Evolutionary conservation across 2,329 filamentous ascomycete genomes (phyloP).

Genomic region (Sporothrix dimorphospora): DNA sequence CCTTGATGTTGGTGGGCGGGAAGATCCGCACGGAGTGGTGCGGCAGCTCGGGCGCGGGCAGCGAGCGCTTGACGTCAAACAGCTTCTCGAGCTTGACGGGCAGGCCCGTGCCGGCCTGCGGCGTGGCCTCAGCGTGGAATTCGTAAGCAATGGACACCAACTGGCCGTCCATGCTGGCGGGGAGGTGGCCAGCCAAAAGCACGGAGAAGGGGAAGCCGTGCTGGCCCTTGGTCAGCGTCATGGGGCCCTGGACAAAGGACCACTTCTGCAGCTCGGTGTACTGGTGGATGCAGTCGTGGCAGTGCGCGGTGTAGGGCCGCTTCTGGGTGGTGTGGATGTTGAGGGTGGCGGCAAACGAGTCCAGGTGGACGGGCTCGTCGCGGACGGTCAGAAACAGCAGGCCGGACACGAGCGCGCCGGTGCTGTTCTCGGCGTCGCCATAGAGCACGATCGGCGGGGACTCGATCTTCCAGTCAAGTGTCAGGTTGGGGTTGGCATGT

Average conservation of each 20-base stretch:
- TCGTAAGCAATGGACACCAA: constrained; percentile 77
- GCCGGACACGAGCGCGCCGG: constrained; percentile 83
- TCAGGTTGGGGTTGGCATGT: constrained; percentile 46
- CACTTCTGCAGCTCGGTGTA: constrained; percentile 76
- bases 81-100: constrained; percentile 66
- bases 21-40: constrained; percentile 94
- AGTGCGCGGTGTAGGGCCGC: constrained; percentile 79
- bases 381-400: constrained; percentile 75
- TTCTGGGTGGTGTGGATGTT: constrained; percentile 74
- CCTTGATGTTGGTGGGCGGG: constrained; percentile 91
- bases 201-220: constrained; percentile 90
- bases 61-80: constrained; percentile 76
- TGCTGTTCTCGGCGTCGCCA: constrained; percentile 72
- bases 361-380: constrained; percentile 67
- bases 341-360: constrained; percentile 73
- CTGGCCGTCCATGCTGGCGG: constrained; percentile 75
- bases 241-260: constrained; percentile 69
- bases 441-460: constrained; percentile 86
- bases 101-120: constrained; percentile 55
- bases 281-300: constrained; percentile 73
- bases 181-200: constrained; percentile 82
- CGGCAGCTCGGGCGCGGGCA: constrained; percentile 72
- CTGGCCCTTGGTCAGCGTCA: constrained; percentile 56
- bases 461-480: constrained; percentile 68
- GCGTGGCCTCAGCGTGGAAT: constrained; percentile 68